phyloP scores from a whole-genome alignment of 345 rosid species.

The Bretschneidera sinensis region DNA sequence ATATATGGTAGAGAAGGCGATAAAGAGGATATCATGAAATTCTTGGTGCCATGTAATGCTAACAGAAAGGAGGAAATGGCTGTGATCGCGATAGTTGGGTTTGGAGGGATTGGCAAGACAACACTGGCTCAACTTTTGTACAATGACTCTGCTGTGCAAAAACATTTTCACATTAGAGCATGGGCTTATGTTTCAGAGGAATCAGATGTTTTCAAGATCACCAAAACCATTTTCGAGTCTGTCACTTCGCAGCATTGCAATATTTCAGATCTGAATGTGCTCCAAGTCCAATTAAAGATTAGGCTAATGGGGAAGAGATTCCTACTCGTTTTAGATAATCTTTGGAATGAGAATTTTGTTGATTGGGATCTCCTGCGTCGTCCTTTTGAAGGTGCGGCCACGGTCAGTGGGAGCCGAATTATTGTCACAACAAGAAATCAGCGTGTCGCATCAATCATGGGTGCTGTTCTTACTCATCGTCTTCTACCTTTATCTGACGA shows the following conservation, averaged over 20 bases:
- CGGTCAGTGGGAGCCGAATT: slow-evolving; percentile 30
- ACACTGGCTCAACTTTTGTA: slow-evolving; percentile 35
- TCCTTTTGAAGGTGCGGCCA: slow-evolving; percentile 22
- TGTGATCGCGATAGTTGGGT: slow-evolving; percentile 30
- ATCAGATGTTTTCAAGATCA: slow-evolving; percentile 34
- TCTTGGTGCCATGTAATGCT: slow-evolving; percentile 23
- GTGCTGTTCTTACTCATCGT: slow-evolving; percentile 16
- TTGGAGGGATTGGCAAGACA: slow-evolving; percentile 40
- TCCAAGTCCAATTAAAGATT: slow-evolving; percentile 31
- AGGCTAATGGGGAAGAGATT: slow-evolving; percentile 18
- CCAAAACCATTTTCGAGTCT: slow-evolving; percentile 29
- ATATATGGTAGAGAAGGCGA: slow-evolving; percentile 31
- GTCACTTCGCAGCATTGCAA: slow-evolving; percentile 22
- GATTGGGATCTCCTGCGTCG: slow-evolving; percentile 29
- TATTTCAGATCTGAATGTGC: slow-evolving; percentile 27
- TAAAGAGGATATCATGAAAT: slow-evolving; percentile 17
- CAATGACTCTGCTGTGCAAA: slow-evolving; percentile 20
- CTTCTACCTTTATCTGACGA: slow-evolving; percentile 30
- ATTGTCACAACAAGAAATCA: slow-evolving; percentile 35
- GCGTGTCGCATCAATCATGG: slow-evolving; percentile 25
- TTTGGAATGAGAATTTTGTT: slow-evolving; percentile 29
- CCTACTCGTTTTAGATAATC: slow-evolving; percentile 36
- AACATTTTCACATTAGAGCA: slow-evolving; percentile 16
- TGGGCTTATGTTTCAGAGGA: slow-evolving; percentile 44
- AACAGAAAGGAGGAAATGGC: not conserved